These are phyloP conservation scores for Tilletia indica DNA, from an alignment of 1,284 basidiomycete species.

Conservation along the genomic window DNA sequence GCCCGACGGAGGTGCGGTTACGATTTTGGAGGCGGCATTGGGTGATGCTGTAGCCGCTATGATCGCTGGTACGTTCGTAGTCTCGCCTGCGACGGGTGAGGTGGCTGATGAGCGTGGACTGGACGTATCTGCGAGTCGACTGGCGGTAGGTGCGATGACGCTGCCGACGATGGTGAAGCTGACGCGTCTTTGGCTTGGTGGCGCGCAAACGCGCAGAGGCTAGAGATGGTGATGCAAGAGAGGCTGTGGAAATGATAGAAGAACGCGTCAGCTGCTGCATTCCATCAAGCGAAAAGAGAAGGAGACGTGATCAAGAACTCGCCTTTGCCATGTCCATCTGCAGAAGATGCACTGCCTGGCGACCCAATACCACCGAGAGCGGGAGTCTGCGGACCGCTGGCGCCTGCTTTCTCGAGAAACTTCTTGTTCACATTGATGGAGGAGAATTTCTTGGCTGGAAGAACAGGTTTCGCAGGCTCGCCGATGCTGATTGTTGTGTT, in stretches of 20 bases:
- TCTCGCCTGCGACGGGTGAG: not conserved
- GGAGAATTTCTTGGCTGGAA: conserved; percentile 44
- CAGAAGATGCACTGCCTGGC: not conserved
- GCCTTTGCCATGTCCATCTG: too few relatives aligned
- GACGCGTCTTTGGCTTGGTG: conserved; percentile 1
- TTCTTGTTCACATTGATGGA: conserved; percentile 52
- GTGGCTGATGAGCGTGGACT: not conserved
- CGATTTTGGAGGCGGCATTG: not conserved
- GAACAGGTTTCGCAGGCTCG: too few relatives aligned
- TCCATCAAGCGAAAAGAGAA: too few relatives aligned
- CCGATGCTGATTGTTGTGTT: not conserved
- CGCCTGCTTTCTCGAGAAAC: conserved; percentile 49
- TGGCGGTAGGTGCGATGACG: too few relatives aligned
- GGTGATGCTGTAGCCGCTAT: not conserved
- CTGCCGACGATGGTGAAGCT: not conserved
- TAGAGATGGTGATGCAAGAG: not conserved
- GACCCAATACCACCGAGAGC: conserved; percentile 3
- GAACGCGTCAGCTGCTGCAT: too few relatives aligned
- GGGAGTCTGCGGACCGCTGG: not conserved
- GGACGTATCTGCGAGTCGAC: not conserved
- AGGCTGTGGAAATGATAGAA: not conserved
- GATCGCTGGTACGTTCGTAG: not conserved
- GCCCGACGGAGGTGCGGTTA: not conserved
- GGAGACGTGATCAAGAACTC: too few relatives aligned
- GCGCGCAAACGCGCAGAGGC: not conserved